Evolutionary conservation across 2,329 filamentous ascomycete species (phyloP).

Genomic region (Diaporthe australafricana): DNA sequence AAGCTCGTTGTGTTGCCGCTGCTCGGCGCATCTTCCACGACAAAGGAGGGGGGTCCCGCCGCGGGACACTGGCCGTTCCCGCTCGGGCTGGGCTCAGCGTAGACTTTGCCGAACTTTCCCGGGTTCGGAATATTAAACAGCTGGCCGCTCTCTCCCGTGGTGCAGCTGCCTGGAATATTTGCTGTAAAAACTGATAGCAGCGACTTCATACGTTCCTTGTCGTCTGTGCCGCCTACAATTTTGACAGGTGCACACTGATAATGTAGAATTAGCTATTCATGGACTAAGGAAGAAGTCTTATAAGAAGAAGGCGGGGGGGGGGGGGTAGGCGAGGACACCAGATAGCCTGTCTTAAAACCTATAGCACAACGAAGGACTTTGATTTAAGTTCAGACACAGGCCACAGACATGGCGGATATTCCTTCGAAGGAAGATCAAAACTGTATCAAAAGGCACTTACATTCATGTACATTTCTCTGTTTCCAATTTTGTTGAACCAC

Average conservation of each 20-base stretch:
- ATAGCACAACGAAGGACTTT: too few species aligned
- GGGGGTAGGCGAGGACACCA: too few species aligned
- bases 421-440: too few species aligned
- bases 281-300: too few species aligned
- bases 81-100: neutral
- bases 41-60: neutral
- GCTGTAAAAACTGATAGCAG: conserved; percentile 70
- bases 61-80: neutral
- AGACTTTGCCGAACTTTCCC: conserved; percentile 49
- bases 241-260: conserved; percentile 71
- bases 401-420: too few species aligned
- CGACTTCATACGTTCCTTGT: conserved; percentile 48
- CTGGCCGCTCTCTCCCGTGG: conserved; percentile 53
- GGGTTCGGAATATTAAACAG: conserved; percentile 67
- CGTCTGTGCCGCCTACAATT: conserved; percentile 50
- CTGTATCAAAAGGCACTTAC: too few species aligned
- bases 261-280: too few species aligned
- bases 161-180: conserved; percentile 61
- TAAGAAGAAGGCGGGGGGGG: too few species aligned
- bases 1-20: neutral
- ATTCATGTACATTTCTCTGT: conserved; percentile 77
- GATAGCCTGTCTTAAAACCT: too few species aligned
- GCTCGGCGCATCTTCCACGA: neutral
- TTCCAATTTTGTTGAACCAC: conserved; percentile 71
- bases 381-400: too few species aligned